A percentile compares a stretch with the other conserved stretches of the same genome.
Conservation (phyloP, 495 filamentous ascomycete species). For the Trichoderma gamsii region DNA sequence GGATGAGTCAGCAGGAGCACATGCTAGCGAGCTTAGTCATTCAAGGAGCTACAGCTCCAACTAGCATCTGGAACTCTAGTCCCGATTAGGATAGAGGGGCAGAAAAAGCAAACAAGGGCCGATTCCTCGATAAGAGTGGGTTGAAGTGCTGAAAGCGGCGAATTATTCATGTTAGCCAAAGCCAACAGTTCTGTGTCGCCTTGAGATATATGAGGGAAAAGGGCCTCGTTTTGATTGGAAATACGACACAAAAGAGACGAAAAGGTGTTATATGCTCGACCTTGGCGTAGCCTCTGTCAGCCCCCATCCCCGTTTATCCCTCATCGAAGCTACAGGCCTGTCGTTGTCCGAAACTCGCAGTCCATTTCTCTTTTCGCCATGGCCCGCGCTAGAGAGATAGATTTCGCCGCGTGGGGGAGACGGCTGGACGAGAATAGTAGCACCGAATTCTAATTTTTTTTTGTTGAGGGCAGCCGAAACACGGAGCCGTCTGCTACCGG, state of each 20-base stretch:
- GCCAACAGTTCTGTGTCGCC: background rate
- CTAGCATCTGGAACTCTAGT: background rate
- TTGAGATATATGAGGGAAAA: background rate
- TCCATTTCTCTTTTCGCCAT: background rate
- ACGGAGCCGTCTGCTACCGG: background rate
- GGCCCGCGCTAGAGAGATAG: background rate
- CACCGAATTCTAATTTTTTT: constrained; percentile 5
- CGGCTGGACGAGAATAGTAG: background rate
- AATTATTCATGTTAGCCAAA: background rate
- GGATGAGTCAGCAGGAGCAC: background rate
- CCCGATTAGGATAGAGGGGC: constrained; percentile 6
- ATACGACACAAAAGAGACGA: background rate
- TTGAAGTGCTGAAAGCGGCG: background rate
- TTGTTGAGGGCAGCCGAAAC: constrained; percentile 12
- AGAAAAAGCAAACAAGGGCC: background rate
- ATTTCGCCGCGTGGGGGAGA: constrained; percentile 1
- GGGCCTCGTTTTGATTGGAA: background rate
- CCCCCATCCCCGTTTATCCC: background rate
- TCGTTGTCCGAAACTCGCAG: background rate
- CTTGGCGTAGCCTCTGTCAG: background rate
- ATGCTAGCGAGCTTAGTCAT: background rate
- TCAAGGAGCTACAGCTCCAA: background rate
- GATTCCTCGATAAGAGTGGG: constrained; percentile 1
- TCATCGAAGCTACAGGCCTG: background rate
- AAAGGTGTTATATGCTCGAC: background rate